phyloP scores from a whole-genome alignment of 1,284 basidiomycete species.

The Ustilago nuda region DNA sequence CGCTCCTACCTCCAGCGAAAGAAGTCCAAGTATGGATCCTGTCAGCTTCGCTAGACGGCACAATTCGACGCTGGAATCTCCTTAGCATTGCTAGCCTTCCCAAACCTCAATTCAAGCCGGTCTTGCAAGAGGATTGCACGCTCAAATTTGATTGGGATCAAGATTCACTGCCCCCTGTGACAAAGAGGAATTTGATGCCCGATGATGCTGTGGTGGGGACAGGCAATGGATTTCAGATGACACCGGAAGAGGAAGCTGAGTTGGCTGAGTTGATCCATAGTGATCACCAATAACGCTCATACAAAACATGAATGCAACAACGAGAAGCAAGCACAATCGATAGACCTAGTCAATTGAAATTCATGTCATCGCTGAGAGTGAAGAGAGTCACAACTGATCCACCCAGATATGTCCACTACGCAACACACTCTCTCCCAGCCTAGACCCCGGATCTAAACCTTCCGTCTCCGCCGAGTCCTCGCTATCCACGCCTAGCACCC shows the following conservation, averaged over 20 bases:
- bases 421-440: conserved; percentile 7
- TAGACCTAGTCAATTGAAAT: neutral
- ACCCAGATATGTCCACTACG: conserved; percentile 58
- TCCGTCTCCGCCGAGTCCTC: conserved; percentile 71
- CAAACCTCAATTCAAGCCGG: conserved; percentile 1
- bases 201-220: conserved; percentile 8
- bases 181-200: neutral
- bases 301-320: too few species aligned
- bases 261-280: conserved; percentile 52
- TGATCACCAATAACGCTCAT: conserved; percentile 15
- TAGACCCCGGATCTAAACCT: conserved; percentile 4
- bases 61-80: conserved; percentile 50
- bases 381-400: conserved; percentile 5
- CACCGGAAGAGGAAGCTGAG: conserved; percentile 62
- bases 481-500: conserved; percentile 73
- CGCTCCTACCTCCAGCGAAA: neutral
- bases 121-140: neutral
- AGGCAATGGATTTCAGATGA: conserved; percentile 25
- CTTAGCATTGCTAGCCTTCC: neutral
- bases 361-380: neutral
- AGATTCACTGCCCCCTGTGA: conserved; percentile 9
- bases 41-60: conserved; percentile 53
- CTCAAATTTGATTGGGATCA: conserved; percentile 7
- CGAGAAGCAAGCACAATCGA: too few species aligned
- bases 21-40: conserved; percentile 37